A percentile compares a stretch with the other conserved stretches of the same genome.
These are phyloP conservation scores for Dovyalis caffra DNA, from an alignment of 345 rosid genomes.

Conservation along the genomic window DNA sequence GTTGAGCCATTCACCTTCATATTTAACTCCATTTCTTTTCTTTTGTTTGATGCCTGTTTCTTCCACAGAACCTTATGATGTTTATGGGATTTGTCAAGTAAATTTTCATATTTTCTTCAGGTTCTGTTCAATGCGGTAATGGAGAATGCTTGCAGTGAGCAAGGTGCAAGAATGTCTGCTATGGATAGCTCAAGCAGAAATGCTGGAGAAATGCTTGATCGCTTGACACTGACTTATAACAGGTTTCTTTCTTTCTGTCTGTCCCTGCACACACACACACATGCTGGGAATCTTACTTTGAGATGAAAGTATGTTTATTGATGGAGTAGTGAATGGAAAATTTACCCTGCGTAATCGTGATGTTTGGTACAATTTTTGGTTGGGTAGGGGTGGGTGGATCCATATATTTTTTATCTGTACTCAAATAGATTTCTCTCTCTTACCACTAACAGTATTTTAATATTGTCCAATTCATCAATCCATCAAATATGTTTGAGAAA, in stretches of 20 bases:
- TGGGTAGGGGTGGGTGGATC: too few relatives aligned
- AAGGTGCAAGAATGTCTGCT: conserved; percentile 42
- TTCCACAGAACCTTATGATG: background rate
- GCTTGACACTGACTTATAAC: conserved; percentile 49
- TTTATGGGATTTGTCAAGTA: background rate
- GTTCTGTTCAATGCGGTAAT: conserved; percentile 87
- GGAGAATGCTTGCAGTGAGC: conserved; percentile 60
- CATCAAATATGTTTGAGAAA: too few relatives aligned
- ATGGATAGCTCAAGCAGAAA: conserved; percentile 99
- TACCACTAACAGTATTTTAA: too few relatives aligned
- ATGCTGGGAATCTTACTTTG: background rate
- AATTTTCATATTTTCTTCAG: conserved; percentile 31
- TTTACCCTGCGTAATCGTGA: too few relatives aligned
- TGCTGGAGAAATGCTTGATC: conserved; percentile 98
- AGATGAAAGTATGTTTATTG: background rate
- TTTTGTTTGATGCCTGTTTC: background rate
- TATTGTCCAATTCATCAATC: too few relatives aligned
- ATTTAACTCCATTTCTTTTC: background rate
- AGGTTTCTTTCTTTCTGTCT: conserved; percentile 34
- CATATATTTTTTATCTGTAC: too few relatives aligned
- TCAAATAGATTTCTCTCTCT: too few relatives aligned
- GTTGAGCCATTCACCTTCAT: background rate
- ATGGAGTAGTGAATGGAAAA: background rate
- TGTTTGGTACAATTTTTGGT: too few relatives aligned
- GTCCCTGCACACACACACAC: background rate